Percentiles rank a stretch among this genome's conserved stretches.
These are phyloP conservation scores for Purshia tridentata DNA, from an alignment of 306 rosid genomes.

Conservation along the genomic window DNA sequence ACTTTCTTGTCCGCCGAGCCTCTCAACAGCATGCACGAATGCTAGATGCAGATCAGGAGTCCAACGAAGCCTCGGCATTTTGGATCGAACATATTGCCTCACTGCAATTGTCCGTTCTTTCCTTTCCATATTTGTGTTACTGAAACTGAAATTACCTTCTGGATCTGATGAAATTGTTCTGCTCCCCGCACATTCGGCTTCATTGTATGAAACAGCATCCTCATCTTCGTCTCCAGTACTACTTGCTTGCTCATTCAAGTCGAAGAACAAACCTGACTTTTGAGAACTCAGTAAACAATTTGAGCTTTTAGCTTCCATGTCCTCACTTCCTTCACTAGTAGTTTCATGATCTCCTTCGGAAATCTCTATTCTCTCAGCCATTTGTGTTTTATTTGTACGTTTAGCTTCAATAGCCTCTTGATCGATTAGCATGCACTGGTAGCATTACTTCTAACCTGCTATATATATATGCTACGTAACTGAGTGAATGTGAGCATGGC, in stretches of 20 bases:
- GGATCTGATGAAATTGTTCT: not conserved
- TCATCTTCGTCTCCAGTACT: not conserved
- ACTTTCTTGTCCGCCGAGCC: conserved; percentile 89
- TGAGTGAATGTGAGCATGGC: no score
- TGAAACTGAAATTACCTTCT: conserved; percentile 15
- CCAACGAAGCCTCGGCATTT: conserved; percentile 87
- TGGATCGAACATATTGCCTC: conserved; percentile 73
- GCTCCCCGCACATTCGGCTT: not conserved
- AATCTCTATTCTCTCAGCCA: conserved; percentile 20
- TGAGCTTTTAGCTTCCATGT: conserved; percentile 18
- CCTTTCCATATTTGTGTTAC: conserved; percentile 24
- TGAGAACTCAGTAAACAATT: not conserved
- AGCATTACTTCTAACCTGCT: not conserved
- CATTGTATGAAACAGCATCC: not conserved
- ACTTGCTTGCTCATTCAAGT: conserved; percentile 37
- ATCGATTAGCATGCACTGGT: not conserved
- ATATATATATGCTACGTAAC: no score
- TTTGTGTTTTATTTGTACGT: not conserved
- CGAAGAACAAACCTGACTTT: conserved; percentile 18
- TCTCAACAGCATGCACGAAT: conserved; percentile 68
- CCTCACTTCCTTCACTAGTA: conserved; percentile 10
- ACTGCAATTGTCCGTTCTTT: conserved; percentile 40
- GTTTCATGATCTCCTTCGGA: conserved; percentile 1
- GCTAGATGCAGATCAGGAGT: conserved; percentile 82
- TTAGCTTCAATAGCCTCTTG: not conserved